A percentile compares a stretch with the other conserved stretches of the same genome.
Conservation (phyloP, 2,329 filamentous ascomycete genomes). For the Claviceps monticola region DNA sequence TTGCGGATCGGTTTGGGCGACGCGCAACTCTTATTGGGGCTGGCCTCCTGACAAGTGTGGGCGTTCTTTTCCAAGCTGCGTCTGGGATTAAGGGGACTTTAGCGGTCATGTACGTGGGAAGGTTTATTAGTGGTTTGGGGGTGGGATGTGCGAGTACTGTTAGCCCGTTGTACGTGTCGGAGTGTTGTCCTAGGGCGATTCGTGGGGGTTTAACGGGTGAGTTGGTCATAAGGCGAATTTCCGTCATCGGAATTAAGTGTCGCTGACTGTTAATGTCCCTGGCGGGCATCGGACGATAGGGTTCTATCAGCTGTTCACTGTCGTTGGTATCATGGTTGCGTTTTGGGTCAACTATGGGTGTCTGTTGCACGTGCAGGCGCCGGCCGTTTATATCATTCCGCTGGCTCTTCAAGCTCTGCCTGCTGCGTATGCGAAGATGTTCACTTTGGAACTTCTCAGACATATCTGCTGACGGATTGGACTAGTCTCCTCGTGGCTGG, state of each 20-base stretch:
- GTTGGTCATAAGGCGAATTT: background rate
- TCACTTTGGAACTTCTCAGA: background rate
- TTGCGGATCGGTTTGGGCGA: constrained; percentile 42
- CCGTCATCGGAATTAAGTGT: background rate
- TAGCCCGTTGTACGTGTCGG: constrained; percentile 31
- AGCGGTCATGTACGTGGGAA: constrained; percentile 50
- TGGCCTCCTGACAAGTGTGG: constrained; percentile 43
- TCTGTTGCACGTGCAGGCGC: constrained; percentile 30
- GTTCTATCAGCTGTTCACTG: constrained; percentile 37
- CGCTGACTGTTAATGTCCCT: background rate
- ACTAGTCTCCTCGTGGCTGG: constrained; percentile 37
- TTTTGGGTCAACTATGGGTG: constrained; percentile 41
- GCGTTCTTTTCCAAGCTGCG: constrained; percentile 49
- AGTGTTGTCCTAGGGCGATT: constrained; percentile 36
- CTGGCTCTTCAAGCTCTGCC: constrained; percentile 52
- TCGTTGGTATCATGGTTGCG: constrained; percentile 28
- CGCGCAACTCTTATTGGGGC: constrained; percentile 39
- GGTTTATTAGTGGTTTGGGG: constrained; percentile 37
- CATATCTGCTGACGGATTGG: background rate
- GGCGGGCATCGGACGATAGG: constrained; percentile 11
- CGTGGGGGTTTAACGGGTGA: constrained; percentile 33
- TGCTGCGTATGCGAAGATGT: constrained; percentile 28
- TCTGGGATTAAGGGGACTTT: constrained; percentile 40
- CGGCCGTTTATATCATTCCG: constrained; percentile 44
- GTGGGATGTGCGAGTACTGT: constrained; percentile 35